Evolutionary conservation across 495 filamentous ascomycete genomes (phyloP), one percentile per base, ranked within the genome.

Genomic region (Aspergillus bridgeri): DNA sequence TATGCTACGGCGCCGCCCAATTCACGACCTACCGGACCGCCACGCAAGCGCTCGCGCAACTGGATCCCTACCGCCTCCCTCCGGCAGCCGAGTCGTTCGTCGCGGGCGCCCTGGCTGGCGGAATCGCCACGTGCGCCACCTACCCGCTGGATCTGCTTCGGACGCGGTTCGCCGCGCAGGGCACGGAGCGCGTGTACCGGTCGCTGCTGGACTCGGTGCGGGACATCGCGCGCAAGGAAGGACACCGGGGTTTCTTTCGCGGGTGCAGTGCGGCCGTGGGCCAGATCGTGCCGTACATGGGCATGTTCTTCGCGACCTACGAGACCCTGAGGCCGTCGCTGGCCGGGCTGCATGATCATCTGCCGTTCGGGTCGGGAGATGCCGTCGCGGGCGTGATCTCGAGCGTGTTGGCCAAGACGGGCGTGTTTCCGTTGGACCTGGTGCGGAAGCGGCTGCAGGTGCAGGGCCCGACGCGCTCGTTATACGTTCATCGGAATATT

Each of bases 261-360:
- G 94, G 94, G 0, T 76, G 94, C 23, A 81, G 81, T 0, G 90
- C 94, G 0, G 91, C 84, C 0, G 77, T 98, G 21, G 85, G 75
- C 17, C 92, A 96, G 74, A 89, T 98, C 42, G 84, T 97, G 19
- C 94, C 94, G 4, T 93, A 92, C 69, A 98, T 98, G 92, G 95
- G 95, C 3, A 69, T 95, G 5, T 98, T 98, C 75, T 98, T 98
- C 75, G 83, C 89, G 38, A 80, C 83, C 45, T 98, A 98, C 75
- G 95, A 98, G 71, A 62, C 79, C 20, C 68, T 91, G 43, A 78
- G 88, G 13, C 73, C 78, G 27, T 76, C 71, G 7, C 65, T 88
- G 48, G 68, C 70, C 0, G 47, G 56, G 6, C 66, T 89, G 33
- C 77, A 86, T 2, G 50, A 59, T 5, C 69, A 59, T 5, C 69